Conservation (phyloP, 106 monocot genomes). For the Phalaenopsis aphrodite region DNA sequence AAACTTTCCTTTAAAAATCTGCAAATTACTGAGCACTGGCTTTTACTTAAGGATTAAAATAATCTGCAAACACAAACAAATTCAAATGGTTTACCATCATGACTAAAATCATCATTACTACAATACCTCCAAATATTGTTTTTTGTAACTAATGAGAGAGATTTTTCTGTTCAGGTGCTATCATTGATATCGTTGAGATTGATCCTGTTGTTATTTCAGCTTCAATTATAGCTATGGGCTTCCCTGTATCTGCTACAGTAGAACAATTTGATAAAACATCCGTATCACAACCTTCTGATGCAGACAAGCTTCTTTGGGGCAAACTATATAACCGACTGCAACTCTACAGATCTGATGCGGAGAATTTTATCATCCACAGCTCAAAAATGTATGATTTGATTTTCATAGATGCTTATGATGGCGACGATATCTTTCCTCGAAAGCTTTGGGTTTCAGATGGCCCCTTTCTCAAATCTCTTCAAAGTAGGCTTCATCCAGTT, state of each 20-base stretch:
- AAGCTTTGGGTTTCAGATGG: conserved; percentile 78
- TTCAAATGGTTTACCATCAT: background rate
- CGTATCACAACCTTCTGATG: conserved; percentile 6
- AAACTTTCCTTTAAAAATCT: no score
- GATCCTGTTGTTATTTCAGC: conserved; percentile 86
- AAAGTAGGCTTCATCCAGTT: conserved; percentile 46
- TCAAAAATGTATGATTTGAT: conserved; percentile 55
- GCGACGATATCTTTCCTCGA: conserved; percentile 77
- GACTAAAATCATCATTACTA: background rate
- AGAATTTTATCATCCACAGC: conserved; percentile 41
- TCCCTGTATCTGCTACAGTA: conserved; percentile 45
- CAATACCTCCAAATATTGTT: no score
- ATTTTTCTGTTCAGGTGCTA: conserved; percentile 52
- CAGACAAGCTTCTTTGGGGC: conserved; percentile 38
- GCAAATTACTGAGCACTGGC: no score
- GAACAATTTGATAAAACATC: conserved; percentile 6
- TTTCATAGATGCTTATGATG: conserved; percentile 92
- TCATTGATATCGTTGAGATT: conserved; percentile 76
- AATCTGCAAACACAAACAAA: no score
- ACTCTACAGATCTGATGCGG: conserved; percentile 66
- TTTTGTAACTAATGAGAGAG: background rate
- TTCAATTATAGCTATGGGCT: conserved; percentile 87
- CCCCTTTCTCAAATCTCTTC: conserved; percentile 51
- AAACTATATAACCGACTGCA: conserved; percentile 38
- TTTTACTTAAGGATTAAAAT: no score